These are phyloP conservation scores for Saxispiralis lemnorum DNA, from an alignment of 495 filamentous ascomycete species.

Conservation along the genomic window DNA sequence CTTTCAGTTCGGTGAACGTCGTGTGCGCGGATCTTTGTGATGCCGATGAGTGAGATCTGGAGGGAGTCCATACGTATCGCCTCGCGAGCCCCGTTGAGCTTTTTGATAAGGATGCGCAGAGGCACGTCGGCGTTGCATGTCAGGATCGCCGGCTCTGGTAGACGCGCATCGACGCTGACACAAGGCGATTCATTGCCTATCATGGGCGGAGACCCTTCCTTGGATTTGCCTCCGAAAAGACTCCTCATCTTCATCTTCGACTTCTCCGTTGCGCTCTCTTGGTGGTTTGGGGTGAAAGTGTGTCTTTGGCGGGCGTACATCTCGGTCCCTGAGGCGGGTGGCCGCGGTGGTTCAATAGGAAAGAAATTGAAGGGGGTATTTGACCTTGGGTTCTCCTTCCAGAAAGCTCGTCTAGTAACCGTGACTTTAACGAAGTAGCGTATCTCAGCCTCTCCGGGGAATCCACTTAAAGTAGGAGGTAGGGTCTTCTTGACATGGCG, in stretches of 20 bases:
- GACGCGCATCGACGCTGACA: constrained; percentile 54
- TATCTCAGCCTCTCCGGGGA: constrained; percentile 71
- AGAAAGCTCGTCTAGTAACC: constrained; percentile 60
- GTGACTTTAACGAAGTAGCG: constrained; percentile 88
- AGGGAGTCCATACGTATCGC: constrained; percentile 57
- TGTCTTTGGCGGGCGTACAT: constrained; percentile 69
- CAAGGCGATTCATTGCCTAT: constrained; percentile 23
- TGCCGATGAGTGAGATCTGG: constrained; percentile 63
- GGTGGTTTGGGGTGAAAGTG: constrained; percentile 38
- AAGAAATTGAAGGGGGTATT: constrained; percentile 57
- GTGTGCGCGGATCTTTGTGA: constrained; percentile 60
- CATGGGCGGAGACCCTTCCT: background rate
- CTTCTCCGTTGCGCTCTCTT: constrained; percentile 17
- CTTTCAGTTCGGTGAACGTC: constrained; percentile 47
- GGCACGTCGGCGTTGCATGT: constrained; percentile 78
- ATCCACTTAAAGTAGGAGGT: constrained; percentile 68
- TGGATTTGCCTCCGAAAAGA: constrained; percentile 30
- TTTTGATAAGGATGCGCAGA: constrained; percentile 59
- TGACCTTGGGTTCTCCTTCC: constrained; percentile 65
- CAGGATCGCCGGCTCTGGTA: constrained; percentile 76
- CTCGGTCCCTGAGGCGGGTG: constrained; percentile 48
- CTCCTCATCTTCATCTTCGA: constrained; percentile 35
- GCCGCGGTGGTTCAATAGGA: constrained; percentile 77
- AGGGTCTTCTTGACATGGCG: constrained; percentile 70
- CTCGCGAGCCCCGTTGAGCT: constrained; percentile 43